Conservation (phyloP, 176 grass and related monocot species). For the Musa troglodytarum region DNA sequence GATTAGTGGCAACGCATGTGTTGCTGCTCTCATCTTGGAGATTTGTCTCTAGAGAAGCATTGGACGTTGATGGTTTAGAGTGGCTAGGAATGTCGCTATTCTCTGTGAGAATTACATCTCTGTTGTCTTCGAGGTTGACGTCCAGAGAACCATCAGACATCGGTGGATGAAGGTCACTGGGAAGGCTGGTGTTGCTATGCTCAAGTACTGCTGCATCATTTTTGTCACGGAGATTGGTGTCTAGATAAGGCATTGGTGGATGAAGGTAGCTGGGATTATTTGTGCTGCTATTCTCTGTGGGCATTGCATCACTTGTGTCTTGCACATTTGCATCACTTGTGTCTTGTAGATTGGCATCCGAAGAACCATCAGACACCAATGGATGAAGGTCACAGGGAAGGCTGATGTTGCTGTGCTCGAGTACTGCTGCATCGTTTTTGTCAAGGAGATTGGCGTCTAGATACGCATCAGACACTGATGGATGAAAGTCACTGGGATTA, state of each 20-base stretch:
- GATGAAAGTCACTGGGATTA: background rate
- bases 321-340: background rate
- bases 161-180: background rate
- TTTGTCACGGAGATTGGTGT: background rate
- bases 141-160: background rate
- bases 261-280: background rate
- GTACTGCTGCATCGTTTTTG: background rate
- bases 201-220: background rate
- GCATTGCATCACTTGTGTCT: background rate
- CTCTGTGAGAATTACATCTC: background rate
- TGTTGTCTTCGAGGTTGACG: background rate
- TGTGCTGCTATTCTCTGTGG: background rate
- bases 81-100: background rate
- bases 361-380: background rate
- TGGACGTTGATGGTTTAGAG: slow-evolving; percentile 15
- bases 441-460: background rate
- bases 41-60: background rate
- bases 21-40: background rate
- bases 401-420: background rate
- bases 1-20: background rate
- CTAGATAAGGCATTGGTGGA: background rate
- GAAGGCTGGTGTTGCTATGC: background rate
- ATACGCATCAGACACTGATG: background rate
- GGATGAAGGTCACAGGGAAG: background rate
- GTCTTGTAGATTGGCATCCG: background rate